Percentiles rank a stretch among this genome's conserved stretches.
These are phyloP conservation scores for Collariella sp. DNA, from an alignment of 495 filamentous ascomycete genomes.

Conservation along the genomic window DNA sequence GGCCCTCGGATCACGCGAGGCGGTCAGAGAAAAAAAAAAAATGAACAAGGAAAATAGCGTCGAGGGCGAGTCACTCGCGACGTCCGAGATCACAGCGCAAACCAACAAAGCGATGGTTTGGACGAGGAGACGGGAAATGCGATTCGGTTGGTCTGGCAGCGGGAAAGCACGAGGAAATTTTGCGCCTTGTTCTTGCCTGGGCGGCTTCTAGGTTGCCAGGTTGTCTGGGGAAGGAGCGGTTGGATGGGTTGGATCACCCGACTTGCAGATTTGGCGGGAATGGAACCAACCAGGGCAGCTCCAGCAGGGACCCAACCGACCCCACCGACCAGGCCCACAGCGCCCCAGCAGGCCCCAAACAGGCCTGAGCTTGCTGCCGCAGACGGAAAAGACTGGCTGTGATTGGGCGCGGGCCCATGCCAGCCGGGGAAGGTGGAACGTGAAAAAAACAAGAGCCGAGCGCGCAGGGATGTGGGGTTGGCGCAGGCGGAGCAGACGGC, in stretches of 20 bases:
- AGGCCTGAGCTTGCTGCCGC: conserved; percentile 10
- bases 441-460: conserved; percentile 12
- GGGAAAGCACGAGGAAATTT: conserved; percentile 13
- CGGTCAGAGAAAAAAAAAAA: neutral
- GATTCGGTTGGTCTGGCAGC: neutral
- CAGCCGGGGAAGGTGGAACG: conserved; percentile 3
- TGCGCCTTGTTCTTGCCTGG: conserved; percentile 11
- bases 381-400: neutral
- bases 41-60: neutral
- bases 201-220: neutral
- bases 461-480: conserved; percentile 3
- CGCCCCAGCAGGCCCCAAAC: no score
- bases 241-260: conserved; percentile 16
- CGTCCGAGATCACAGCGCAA: neutral
- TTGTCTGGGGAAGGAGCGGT: conserved; percentile 13
- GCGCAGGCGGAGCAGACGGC: conserved; percentile 7
- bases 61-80: neutral
- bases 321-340: no score
- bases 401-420: conserved; percentile 4
- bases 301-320: no score
- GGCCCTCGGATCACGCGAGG: neutral
- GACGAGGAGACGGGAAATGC: neutral
- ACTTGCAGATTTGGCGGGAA: conserved; percentile 18
- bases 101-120: neutral
- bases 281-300: conserved; percentile 2